Percentiles rank a stretch among this genome's conserved stretches.
These are phyloP conservation scores for Priceomyces fermenticarens DNA, from an alignment of 805 yeast genomes.

Conservation along the genomic window DNA sequence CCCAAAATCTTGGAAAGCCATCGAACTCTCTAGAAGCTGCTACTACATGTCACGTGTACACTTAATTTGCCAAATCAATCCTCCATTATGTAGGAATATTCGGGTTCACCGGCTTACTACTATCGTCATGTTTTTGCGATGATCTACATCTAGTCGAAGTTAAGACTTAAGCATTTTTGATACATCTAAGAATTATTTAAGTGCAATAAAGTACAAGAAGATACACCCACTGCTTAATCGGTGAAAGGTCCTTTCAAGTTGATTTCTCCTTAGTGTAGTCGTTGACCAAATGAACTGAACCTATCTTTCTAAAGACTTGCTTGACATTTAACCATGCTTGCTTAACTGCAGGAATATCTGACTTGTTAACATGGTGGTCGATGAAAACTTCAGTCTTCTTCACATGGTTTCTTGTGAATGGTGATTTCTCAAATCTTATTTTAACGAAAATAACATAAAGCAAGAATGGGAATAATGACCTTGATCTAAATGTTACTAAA, in stretches of 20 bases:
- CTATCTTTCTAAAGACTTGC: conserved; percentile 27
- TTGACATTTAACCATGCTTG: conserved; percentile 36
- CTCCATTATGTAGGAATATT: too few relatives aligned
- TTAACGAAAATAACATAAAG: conserved; percentile 65
- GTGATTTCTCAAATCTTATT: conserved; percentile 72
- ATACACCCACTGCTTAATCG: too few relatives aligned
- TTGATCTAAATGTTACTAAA: conserved; percentile 55
- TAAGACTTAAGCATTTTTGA: too few relatives aligned
- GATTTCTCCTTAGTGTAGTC: conserved; percentile 35
- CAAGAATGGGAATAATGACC: conserved; percentile 59
- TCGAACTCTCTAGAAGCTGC: conserved; percentile 3
- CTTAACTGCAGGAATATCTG: conserved; percentile 29
- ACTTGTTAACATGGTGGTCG: conserved; percentile 28
- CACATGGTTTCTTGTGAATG: conserved; percentile 66
- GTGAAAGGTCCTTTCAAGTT: too few relatives aligned
- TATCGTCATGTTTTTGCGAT: too few relatives aligned
- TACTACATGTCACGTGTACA: background rate
- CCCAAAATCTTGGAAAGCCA: conserved; percentile 1
- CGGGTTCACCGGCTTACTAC: too few relatives aligned
- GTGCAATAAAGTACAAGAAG: too few relatives aligned
- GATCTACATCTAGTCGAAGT: too few relatives aligned
- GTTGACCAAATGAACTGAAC: conserved; percentile 27
- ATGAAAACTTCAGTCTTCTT: conserved; percentile 60
- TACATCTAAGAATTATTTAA: too few relatives aligned
- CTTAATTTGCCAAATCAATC: too few relatives aligned